Evolutionary conservation across 1,284 basidiomycete genomes (phyloP).

Genomic region (Anthracocystis panici-leucophaei): DNA sequence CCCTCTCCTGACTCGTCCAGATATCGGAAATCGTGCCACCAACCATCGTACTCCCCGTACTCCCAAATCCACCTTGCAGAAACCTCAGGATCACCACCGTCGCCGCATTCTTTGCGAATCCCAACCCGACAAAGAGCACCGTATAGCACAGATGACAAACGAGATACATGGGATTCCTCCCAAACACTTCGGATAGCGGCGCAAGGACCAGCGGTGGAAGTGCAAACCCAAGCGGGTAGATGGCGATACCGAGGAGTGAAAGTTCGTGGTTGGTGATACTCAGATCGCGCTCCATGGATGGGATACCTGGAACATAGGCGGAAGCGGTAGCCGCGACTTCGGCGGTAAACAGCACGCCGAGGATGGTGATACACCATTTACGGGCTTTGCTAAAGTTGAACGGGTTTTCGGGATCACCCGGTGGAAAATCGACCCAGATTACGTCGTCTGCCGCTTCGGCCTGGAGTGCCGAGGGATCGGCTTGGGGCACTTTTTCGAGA

Average conservation of each 20-base stretch:
- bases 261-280: constrained; percentile 76
- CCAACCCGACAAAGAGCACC: constrained; percentile 56
- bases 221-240: constrained; percentile 76
- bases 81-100: constrained; percentile 79
- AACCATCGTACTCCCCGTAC: constrained; percentile 78
- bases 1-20: constrained; percentile 69
- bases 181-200: constrained; percentile 83
- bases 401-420: constrained; percentile 74
- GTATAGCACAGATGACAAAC: constrained; percentile 74
- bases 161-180: constrained; percentile 78
- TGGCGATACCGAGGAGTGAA: constrained; percentile 75
- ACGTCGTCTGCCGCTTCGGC: constrained; percentile 32
- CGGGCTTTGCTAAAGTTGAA: constrained; percentile 73
- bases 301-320: constrained; percentile 75
- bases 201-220: constrained; percentile 76
- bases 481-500: constrained; percentile 37
- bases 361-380: constrained; percentile 76
- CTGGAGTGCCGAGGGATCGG: constrained; percentile 8
- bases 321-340: constrained; percentile 73
- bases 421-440: constrained; percentile 75
- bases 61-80: constrained; percentile 77
- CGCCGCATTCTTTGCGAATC: constrained; percentile 76
- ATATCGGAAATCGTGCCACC: constrained; percentile 78
- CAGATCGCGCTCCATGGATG: constrained; percentile 78
- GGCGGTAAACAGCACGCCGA: constrained; percentile 74